Base-by-base conservation (phyloP, 352 stramenopile species). In the Thalassiosira hispida region DNA sequence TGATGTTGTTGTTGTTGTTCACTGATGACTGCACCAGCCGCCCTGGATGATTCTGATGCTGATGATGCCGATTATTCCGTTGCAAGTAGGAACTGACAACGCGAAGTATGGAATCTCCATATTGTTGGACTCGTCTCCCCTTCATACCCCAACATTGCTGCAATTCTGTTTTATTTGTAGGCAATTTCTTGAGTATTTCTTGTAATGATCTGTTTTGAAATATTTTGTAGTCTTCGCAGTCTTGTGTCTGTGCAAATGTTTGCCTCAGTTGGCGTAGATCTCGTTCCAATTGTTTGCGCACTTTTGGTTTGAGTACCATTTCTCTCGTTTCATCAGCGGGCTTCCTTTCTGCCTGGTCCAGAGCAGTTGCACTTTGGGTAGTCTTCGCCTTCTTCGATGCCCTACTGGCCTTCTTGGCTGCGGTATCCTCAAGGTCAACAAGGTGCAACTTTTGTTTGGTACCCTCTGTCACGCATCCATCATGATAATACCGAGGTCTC, bases 91-190 rank as follows among this genome's bases (percentile, higher is more conserved):
- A 20, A 14, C 25, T 38, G 14, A 62, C 11, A 20, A 62, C 31
- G 1, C 25, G 27, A 12, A 62, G 22, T 27, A 62, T 62, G 1
- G 31, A n/a, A 44, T 42, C 18, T n/a, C 53, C 53, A 44, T 62
- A 62, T 14, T 62, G 53, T 27, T 9, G 4, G 16, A 5, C 23
- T 44, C 53, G 11, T 29, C 46, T 62, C n/a, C 31, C 53, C 33
- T 62, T 62, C 12, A 62, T 62, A 22, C 53, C 53, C 53, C 53
- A 62, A 62, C 53, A 62, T 25, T 46, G 53, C 31, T 46, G 29
- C 53, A 62, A 62, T 42, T 62, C 53, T 4, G 22, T 6, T 27
- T 44, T 46, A 62, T 62, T 46, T 11, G 53, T 46, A 62, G 53
- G 53, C 16, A 62, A 23, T 11, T 62, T 62, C 11, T 5, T 38